Conservation (phyloP, 1,284 basidiomycete species). For the Pisolithus thermaeus region DNA sequence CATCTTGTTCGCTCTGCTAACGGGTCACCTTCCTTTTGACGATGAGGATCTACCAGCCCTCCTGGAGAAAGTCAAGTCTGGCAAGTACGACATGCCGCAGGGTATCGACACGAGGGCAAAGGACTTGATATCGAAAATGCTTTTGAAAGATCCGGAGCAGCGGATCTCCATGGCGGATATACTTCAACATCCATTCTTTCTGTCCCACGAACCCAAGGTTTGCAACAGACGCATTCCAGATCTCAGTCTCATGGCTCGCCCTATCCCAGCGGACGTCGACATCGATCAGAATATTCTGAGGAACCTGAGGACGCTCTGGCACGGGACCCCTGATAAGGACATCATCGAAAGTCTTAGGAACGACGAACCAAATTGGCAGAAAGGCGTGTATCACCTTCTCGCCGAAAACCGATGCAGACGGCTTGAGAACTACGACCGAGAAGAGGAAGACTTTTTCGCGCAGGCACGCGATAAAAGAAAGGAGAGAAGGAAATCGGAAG, state of each 20-base stretch:
- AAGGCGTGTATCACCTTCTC: conserved; percentile 86
- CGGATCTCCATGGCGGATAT: conserved; percentile 91
- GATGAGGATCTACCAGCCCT: conserved; percentile 75
- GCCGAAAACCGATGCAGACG: conserved; percentile 70
- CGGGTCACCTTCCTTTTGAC: conserved; percentile 93
- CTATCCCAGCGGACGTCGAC: conserved; percentile 52
- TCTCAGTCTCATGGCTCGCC: conserved; percentile 62
- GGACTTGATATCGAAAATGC: conserved; percentile 84
- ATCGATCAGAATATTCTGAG: conserved; percentile 89
- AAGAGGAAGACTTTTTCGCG: conserved; percentile 39
- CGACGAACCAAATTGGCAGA: conserved; percentile 80
- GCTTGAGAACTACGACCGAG: conserved; percentile 63
- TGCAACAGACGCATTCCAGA: conserved; percentile 53
- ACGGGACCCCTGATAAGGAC: conserved; percentile 64
- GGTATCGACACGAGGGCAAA: conserved; percentile 75
- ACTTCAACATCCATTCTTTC: conserved; percentile 86
- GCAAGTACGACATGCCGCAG: conserved; percentile 77
- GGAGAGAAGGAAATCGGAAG: conserved; percentile 12
- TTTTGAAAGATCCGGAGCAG: conserved; percentile 75
- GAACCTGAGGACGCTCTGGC: conserved; percentile 90
- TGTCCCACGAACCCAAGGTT: conserved; percentile 51
- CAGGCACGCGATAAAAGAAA: conserved; percentile 30
- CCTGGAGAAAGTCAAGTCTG: conserved; percentile 82
- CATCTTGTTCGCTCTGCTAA: conserved; percentile 88
- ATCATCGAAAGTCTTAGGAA: conserved; percentile 65